Conservation (phyloP, 495 filamentous ascomycete genomes). For the Halenospora varia region DNA sequence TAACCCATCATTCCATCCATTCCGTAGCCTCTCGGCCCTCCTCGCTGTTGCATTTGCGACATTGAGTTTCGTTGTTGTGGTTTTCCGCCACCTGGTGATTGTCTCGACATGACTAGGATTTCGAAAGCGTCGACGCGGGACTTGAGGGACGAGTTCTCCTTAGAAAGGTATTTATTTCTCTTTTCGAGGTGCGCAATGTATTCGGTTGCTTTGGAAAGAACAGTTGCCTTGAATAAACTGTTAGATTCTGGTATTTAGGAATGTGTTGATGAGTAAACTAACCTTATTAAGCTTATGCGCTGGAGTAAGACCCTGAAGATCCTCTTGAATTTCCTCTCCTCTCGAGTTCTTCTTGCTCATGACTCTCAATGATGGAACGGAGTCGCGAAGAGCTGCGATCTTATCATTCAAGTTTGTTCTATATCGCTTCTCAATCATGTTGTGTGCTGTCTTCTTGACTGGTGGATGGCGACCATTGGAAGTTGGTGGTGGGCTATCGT, state of each 20-base stretch:
- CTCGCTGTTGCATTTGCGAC: background rate
- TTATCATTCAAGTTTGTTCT: constrained; percentile 96
- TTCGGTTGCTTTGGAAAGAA: constrained; percentile 90
- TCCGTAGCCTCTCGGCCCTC: background rate
- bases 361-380: constrained; percentile 78
- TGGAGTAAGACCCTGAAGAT: constrained; percentile 70
- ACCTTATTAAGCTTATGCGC: constrained; percentile 95
- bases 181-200: constrained; percentile 96
- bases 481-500: constrained; percentile 1
- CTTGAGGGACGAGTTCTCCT: constrained; percentile 76
- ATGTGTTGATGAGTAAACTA: constrained; percentile 29
- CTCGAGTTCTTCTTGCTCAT: constrained; percentile 49
- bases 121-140: constrained; percentile 64
- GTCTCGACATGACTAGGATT: constrained; percentile 50
- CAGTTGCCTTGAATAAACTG: constrained; percentile 22
- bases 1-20: background rate
- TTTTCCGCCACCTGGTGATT: background rate
- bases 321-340: constrained; percentile 66
- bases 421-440: constrained; percentile 97
- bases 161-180: constrained; percentile 71
- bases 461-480: constrained; percentile 47
- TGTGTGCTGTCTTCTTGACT: constrained; percentile 94
- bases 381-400: constrained; percentile 84
- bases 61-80: background rate
- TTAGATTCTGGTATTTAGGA: background rate